A percentile compares a stretch with the other conserved stretches of the same genome.
phyloP scores from a whole-genome alignment of 768 basidiomycete genomes.

The Calocybe indica region DNA sequence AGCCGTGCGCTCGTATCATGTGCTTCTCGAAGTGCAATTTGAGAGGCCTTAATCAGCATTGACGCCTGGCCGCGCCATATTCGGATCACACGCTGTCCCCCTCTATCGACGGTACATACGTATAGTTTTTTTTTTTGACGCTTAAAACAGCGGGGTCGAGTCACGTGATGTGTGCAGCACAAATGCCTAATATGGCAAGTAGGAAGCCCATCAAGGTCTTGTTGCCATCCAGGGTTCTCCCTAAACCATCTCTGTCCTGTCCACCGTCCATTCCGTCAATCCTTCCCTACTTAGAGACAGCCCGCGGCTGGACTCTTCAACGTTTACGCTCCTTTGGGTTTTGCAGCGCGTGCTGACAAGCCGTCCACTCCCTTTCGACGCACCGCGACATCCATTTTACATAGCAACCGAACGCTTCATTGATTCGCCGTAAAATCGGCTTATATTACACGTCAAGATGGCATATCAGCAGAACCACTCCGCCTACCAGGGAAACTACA shows the following conservation, averaged over 20 bases:
- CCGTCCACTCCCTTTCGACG: conserved; percentile 20
- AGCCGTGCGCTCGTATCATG: not conserved
- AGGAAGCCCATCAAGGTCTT: not conserved
- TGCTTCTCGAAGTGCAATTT: conserved; percentile 4
- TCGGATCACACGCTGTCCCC: conserved; percentile 9
- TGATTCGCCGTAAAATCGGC: not conserved
- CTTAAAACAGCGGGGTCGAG: no score
- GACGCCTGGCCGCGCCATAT: conserved; percentile 1
- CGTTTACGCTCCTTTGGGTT: conserved; percentile 4
- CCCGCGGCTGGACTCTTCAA: no score
- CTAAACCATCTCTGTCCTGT: not conserved
- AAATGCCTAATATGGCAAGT: no score
- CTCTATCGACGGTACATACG: no score
- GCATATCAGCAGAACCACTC: conserved; percentile 50
- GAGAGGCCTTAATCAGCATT: conserved; percentile 4
- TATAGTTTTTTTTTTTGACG: no score
- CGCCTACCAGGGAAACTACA: conserved; percentile 36
- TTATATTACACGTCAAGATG: conserved; percentile 29
- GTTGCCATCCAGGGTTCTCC: not conserved
- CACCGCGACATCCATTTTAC: conserved; percentile 2
- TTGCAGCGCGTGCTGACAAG: conserved; percentile 4
- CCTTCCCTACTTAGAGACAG: not conserved
- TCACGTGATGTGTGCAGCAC: no score
- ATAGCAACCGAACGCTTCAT: no score
- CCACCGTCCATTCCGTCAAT: conserved; percentile 1